Percentiles rank a stretch among this genome's conserved stretches.
phyloP scores from a whole-genome alignment of 352 stramenopile species.

The Phytopythium oedochilum region DNA sequence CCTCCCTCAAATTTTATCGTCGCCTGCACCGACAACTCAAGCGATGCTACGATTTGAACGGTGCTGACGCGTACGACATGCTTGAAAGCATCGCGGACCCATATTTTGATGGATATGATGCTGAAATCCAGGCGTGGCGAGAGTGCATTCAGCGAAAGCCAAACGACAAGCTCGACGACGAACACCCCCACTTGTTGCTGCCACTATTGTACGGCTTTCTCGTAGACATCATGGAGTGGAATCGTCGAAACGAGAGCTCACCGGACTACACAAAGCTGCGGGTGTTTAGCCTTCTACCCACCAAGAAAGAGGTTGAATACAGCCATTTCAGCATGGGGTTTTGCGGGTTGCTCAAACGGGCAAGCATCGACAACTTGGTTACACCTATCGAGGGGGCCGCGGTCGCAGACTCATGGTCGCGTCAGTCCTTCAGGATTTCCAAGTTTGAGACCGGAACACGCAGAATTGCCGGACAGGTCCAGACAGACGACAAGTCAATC shows the following conservation, averaged over 20 bases:
- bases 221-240: not conserved
- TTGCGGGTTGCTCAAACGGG: slow-evolving; percentile 1
- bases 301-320: slow-evolving; percentile 13
- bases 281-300: slow-evolving; percentile 9
- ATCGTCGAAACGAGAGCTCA: not conserved
- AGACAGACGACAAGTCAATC: slow-evolving; percentile 5
- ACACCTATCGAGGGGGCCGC: not conserved
- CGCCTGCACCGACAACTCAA: slow-evolving; percentile 7
- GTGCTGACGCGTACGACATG: slow-evolving; percentile 4
- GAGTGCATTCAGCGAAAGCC: not conserved
- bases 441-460: not conserved
- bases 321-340: slow-evolving; percentile 16
- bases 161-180: slow-evolving; percentile 2
- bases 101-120: slow-evolving; percentile 1
- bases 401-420: not conserved
- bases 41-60: not conserved
- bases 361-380: not conserved
- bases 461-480: not conserved
- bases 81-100: slow-evolving; percentile 7
- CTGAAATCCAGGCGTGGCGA: not conserved
- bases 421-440: slow-evolving; percentile 11
- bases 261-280: not conserved
- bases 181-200: not conserved
- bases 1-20: slow-evolving; percentile 9
- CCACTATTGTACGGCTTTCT: not conserved